Conservation (phyloP, 257 asterid genomes). For the Solanum etuberosum region DNA sequence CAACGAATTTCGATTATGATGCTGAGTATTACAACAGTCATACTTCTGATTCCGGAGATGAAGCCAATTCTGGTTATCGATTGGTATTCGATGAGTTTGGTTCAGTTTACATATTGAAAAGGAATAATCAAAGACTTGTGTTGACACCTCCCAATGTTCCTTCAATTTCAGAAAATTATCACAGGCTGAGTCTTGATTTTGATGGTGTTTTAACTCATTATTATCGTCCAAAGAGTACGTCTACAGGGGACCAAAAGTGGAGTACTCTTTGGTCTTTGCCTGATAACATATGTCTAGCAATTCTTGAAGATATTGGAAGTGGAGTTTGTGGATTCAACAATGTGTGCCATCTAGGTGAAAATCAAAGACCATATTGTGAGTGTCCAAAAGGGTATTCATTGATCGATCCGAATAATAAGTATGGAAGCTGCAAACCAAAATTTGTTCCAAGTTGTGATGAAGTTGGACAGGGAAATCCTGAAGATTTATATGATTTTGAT, state of each 20-base stretch:
- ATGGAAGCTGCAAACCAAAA: conserved; percentile 32
- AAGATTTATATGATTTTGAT: conserved; percentile 8
- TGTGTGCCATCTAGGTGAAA: conserved; percentile 18
- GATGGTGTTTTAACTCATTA: conserved; percentile 40
- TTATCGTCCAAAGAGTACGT: conserved; percentile 22
- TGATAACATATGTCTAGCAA: conserved; percentile 13
- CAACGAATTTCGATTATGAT: conserved; percentile 9
- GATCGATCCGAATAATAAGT: conserved; percentile 22
- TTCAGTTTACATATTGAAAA: conserved; percentile 6
- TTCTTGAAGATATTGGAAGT: conserved; percentile 13
- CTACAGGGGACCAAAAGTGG: conserved; percentile 17
- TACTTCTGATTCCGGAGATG: conserved; percentile 10
- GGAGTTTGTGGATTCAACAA: conserved; percentile 63
- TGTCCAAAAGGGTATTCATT: conserved; percentile 33
- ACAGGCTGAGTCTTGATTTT: conserved; percentile 27
- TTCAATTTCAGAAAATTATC: conserved; percentile 13
- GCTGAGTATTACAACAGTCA: conserved; percentile 23
- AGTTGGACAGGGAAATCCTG: neutral
- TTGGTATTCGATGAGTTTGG: conserved; percentile 24
- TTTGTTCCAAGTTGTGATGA: conserved; percentile 21
- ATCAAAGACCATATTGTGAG: conserved; percentile 26
- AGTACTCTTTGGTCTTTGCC: conserved; percentile 11
- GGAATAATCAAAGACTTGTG: conserved; percentile 1
- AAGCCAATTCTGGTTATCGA: conserved; percentile 19
- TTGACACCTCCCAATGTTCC: conserved; percentile 9